A percentile compares a stretch with the other conserved stretches of the same genome.
These are phyloP conservation scores for Allomyces javanicus DNA, from an alignment of 192 early-diverging fungal species.

Conservation along the genomic window DNA sequence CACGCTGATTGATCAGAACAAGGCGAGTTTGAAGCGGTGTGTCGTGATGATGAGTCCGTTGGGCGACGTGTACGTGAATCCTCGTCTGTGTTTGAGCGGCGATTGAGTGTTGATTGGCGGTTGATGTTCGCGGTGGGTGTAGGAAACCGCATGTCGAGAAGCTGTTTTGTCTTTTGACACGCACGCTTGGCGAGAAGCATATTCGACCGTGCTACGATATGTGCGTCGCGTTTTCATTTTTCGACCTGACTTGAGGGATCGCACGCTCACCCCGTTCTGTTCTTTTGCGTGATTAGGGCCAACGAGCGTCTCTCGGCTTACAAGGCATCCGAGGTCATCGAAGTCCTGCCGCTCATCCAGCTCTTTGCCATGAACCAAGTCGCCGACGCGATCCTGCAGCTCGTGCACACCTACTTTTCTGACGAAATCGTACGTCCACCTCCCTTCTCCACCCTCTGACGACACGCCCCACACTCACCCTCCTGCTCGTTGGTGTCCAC, in stretches of 20 bases:
- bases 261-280: background rate
- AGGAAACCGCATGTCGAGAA: slow-evolving; percentile 54
- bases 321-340: slow-evolving; percentile 20
- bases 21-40: slow-evolving; percentile 24
- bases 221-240: slow-evolving; percentile 5
- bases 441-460: no score
- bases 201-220: slow-evolving; percentile 46
- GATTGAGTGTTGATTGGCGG: background rate
- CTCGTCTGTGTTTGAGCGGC: background rate
- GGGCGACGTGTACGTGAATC: background rate
- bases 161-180: slow-evolving; percentile 54
- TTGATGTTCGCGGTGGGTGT: slow-evolving; percentile 6
- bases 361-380: slow-evolving; percentile 93
- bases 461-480: no score
- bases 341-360: slow-evolving; percentile 43
- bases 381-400: slow-evolving; percentile 78
- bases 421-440: slow-evolving; percentile 12
- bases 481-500: no score
- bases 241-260: background rate
- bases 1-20: slow-evolving; percentile 73
- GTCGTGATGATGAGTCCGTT: background rate
- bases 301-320: slow-evolving; percentile 19
- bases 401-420: slow-evolving; percentile 82
- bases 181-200: slow-evolving; percentile 49
- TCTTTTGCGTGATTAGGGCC: slow-evolving; percentile 13